Base-by-base conservation (phyloP, 768 basidiomycete genomes). In the Leccinum fibrillosum region DNA sequence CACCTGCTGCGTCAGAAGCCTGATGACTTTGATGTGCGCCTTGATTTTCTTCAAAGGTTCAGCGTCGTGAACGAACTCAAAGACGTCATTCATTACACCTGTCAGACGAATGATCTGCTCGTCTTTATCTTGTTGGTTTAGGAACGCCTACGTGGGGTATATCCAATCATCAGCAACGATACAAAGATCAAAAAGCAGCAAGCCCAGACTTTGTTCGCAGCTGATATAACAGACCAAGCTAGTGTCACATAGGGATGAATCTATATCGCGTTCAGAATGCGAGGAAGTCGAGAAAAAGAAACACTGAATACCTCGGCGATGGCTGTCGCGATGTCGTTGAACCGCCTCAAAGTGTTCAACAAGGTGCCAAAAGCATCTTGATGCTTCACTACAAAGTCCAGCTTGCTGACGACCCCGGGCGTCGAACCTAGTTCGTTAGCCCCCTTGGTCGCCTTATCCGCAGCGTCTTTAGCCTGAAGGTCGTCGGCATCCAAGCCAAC, bases 241-340 rank as follows among this genome's bases (percentile, higher is more conserved):
- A 58, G 26, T 1, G 37, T 47, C 5, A 32, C 42, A 54, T 45
- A 57, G 13, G 52, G 55, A 26, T 54, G 52, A 23, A 60, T 30
- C 59, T 57, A n/a, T 12, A 23, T 28, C 12, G 6, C 6, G n/a
- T 11, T 58, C 30, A 55, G 53, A 58, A 1, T 5, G 2, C 4
- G n/a, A n/a, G 21, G 23, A 12, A 8, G 26, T 34, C 19, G 17
- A 11, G 10, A 35, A 7, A 21, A n/a, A 5, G 21, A 17, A n/a
- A 17, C 12, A n/a, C 2, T 13, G 17, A 11, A 23, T 53, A 53
- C 49, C 34, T 55, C 2, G 9, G 37, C 44, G 2, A 56, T 19
- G 15, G 3, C 17, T 17, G 58, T 6, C 9, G 15, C 50, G 9
- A 60, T 42, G 28, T 50, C 13, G 49, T 57, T 51, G 3, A 57